Evolutionary conservation across 169 alveolate genomes (phyloP).

Genomic region (Plasmodium malariae): DNA sequence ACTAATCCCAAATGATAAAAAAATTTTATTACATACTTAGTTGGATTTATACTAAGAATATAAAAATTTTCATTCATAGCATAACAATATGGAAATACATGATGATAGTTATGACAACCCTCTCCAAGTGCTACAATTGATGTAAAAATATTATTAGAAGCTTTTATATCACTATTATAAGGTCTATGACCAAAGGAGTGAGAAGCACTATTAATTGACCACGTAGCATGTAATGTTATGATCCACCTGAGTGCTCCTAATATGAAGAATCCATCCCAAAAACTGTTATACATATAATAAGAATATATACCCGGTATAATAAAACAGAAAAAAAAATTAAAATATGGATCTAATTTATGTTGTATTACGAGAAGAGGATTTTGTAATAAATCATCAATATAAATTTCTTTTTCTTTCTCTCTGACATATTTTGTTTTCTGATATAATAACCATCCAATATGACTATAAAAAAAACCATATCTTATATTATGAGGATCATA

Average conservation of each 20-base stretch:
- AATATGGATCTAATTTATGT: slow-evolving; percentile 86
- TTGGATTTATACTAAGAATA: slow-evolving; percentile 70
- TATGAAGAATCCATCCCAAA: slow-evolving; percentile 86
- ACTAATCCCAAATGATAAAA: slow-evolving; percentile 74
- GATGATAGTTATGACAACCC: slow-evolving; percentile 93
- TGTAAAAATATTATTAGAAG: slow-evolving; percentile 82
- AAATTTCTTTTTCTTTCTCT: slow-evolving; percentile 79
- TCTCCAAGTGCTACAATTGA: slow-evolving; percentile 89
- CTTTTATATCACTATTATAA: slow-evolving; percentile 76
- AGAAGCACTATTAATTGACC: slow-evolving; percentile 89
- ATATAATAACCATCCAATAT: slow-evolving; percentile 90
- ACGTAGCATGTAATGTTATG: slow-evolving; percentile 87
- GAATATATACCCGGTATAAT: slow-evolving; percentile 85
- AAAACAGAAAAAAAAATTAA: slow-evolving; percentile 86
- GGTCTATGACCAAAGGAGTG: slow-evolving; percentile 89
- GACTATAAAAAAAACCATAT: slow-evolving; percentile 89
- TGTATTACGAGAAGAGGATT: slow-evolving; percentile 78
- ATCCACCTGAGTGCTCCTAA: slow-evolving; percentile 87
- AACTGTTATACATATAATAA: slow-evolving; percentile 80
- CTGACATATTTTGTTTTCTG: slow-evolving; percentile 79
- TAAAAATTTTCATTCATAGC: slow-evolving; percentile 86
- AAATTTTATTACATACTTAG: slow-evolving; percentile 55
- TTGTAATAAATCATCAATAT: slow-evolving; percentile 78
- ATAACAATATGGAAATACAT: slow-evolving; percentile 89
- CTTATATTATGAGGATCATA: slow-evolving; percentile 89